Evolutionary conservation across 2,329 filamentous ascomycete genomes (phyloP).

Genomic region (Penicillium palitans): DNA sequence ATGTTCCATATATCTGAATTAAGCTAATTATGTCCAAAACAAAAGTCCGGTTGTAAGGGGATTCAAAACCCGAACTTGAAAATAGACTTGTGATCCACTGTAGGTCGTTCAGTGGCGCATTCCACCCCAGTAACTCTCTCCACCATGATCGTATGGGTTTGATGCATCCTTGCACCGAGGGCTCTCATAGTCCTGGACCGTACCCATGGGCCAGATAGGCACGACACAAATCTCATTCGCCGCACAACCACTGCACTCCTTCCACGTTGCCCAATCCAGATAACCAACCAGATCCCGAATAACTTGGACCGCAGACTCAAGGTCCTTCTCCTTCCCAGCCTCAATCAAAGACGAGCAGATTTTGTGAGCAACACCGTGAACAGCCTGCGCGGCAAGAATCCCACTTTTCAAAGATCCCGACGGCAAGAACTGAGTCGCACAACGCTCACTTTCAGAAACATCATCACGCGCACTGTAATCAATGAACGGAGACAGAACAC

Average conservation of each 20-base stretch:
- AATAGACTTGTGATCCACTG: no score
- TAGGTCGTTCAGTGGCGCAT: constrained; percentile 6
- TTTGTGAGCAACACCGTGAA: constrained; percentile 32
- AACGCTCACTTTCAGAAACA: constrained; percentile 32
- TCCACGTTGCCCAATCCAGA: constrained; percentile 63
- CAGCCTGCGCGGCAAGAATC: constrained; percentile 28
- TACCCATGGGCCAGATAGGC: constrained; percentile 65
- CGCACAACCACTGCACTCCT: constrained; percentile 55
- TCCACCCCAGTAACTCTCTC: constrained; percentile 33
- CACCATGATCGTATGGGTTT: constrained; percentile 22
- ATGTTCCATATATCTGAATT: not conserved
- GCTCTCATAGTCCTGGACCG: constrained; percentile 53
- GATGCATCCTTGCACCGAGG: constrained; percentile 47
- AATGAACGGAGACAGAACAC: constrained; percentile 37
- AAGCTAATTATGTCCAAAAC: not conserved
- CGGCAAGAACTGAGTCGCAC: constrained; percentile 38
- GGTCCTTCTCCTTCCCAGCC: constrained; percentile 23
- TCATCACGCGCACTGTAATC: constrained; percentile 35
- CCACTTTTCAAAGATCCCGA: constrained; percentile 6
- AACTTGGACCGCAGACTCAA: constrained; percentile 29
- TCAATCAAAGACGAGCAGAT: constrained; percentile 37
- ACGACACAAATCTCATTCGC: constrained; percentile 59
- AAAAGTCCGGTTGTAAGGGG: not conserved
- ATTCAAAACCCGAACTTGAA: not conserved
- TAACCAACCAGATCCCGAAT: constrained; percentile 49